phyloP scores from a whole-genome alignment of 139 green algal genomes.

The Zygnema circumcarinatum region DNA sequence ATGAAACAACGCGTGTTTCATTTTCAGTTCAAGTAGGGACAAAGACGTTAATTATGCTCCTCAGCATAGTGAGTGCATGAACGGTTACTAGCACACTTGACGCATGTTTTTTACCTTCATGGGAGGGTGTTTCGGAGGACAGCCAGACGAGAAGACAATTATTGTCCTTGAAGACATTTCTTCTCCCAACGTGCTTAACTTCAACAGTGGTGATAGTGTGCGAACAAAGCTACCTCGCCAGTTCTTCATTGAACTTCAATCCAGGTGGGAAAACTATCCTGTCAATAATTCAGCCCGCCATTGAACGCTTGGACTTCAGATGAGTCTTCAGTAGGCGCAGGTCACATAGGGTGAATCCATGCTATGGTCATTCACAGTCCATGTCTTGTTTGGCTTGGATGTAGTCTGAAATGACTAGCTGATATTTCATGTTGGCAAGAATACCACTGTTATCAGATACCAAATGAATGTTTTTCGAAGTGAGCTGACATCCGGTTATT shows the following conservation, averaged over 20 bases:
- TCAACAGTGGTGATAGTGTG: conserved; percentile 54
- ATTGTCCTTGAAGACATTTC: conserved; percentile 58
- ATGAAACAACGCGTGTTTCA: no score
- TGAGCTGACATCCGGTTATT: no score
- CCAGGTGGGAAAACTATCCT: conserved; percentile 37
- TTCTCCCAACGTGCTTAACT: conserved; percentile 60
- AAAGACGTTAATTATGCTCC: no score
- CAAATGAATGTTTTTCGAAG: no score
- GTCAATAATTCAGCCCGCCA: not conserved
- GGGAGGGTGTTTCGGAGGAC: not conserved
- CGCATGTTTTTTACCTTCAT: no score
- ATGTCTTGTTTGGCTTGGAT: not conserved
- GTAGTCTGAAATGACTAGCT: no score
- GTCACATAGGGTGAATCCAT: not conserved
- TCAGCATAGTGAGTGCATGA: no score
- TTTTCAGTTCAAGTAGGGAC: no score
- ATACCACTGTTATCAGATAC: no score
- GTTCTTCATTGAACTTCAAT: conserved; percentile 63
- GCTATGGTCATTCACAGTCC: not conserved
- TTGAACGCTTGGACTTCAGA: not conserved
- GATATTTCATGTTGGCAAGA: no score
- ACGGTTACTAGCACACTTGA: no score
- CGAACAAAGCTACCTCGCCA: conserved; percentile 56
- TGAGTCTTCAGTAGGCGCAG: no score
- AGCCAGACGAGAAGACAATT: conserved; percentile 61